Base-by-base conservation (phyloP, 2,329 filamentous ascomycete species). In the Pestalotiopsis sp. region DNA sequence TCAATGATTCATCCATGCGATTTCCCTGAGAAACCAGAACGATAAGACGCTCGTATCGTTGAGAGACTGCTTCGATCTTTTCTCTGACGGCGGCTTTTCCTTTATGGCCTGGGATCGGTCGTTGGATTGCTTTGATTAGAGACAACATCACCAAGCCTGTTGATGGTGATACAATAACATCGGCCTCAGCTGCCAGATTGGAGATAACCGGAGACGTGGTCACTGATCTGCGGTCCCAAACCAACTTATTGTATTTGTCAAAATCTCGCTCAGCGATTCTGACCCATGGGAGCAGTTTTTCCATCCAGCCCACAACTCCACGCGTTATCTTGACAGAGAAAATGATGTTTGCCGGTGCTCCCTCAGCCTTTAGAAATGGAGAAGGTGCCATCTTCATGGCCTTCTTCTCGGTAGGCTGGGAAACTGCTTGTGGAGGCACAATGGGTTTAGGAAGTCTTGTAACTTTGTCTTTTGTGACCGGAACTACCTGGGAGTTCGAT, bases 91-190 rank as follows among this genome's bases (percentile, higher is more conserved):
- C 79, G 3, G 83, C 80, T 44, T 80, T 76, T 0, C 73, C 70
- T 9, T 77, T 81, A 65, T 88, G 85, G 0, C 90, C 89, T 0
- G 93, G 92, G 0, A 94, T 82, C 2, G 91, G 83, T 61, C 85
- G 87, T 73, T 97, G 94, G 57, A 90, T 91, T 30, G 92, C 84
- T 71, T 91, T 89, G 69, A 94, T 88, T 4, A 94, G 80, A 0
- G 88, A 92, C 0, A 92, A 92, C 22, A 92, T 75, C 0, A 97
- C 77, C 2, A 97, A 80, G 0, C 92, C 94, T 0, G 86, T 88
- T 0, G 82, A 83, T 0, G 92, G 89, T 0, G 92, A 92, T 4
- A 94, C 73, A 1, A 91, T 86, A 3, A 97, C 78, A 73, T 97
- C 94, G 2, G 92, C 91, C 76, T 94, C 91, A 5, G 82, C 79